Base-by-base conservation (phyloP, 2,329 filamentous ascomycete species). In the Pseudogymnoascus sp. region DNA sequence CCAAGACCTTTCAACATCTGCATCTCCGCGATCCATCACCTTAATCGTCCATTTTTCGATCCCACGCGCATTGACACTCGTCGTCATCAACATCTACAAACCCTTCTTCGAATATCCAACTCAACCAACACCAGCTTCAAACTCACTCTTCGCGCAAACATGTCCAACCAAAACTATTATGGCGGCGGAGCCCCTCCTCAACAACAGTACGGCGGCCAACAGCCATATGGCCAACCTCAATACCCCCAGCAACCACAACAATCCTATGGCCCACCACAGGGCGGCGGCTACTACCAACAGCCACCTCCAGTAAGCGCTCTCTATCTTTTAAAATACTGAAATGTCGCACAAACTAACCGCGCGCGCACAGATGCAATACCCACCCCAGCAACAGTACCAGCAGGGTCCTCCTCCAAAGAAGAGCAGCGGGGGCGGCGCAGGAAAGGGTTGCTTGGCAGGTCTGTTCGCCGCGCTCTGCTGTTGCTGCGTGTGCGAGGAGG, bases 401-500 rank as follows among this genome's bases (percentile, higher is more conserved):
- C 78, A 78, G 66, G 76, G 77, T 65, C 74, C 74, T 14, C 75
- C 74, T 61, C 78, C 73, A 21, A 73, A 70, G 53, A 69, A 70
- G 63, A 69, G 70, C 28, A 70, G 72, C 40, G 73, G 75, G 59
- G 73, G 74, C 34, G 75, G 70, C 34, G 75, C 76, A 28, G 75
- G 75, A 46, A 71, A 68, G 25, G 77, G 78, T 62, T 81, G 79
- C 66, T 71, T 81, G 46, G 73, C 76, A 65, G 77, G 75, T 62
- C 81, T 79, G 71, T 71, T 82, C 10, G 80, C 79, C 28, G 74
- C 76, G 12, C 67, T 81, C 40, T 81, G 80, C 70, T 82, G 79
- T 70, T 82, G 81, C 72, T 82, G 79, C 68, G 75, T 80, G 62
- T 78, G 77, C 66, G 80, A 81, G 68, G 77, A 82, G 67, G 76